Base-by-base conservation (phyloP, 805 yeast species). In the Lachancea mirantina region DNA sequence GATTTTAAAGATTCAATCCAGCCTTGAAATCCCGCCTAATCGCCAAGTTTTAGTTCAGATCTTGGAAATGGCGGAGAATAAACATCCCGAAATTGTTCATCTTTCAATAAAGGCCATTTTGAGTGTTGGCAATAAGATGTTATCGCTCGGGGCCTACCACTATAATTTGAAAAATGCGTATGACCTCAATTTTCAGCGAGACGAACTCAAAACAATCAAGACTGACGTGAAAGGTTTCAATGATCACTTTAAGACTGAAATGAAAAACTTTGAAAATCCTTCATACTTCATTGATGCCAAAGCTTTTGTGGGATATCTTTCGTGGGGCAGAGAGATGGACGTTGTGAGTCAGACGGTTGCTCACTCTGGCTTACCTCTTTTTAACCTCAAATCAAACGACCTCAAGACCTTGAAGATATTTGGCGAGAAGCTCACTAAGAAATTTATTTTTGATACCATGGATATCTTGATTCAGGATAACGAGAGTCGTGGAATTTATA, bases 31-130 rank as follows among this genome's bases (percentile, higher is more conserved):
- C 6, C 56, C 64, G 3, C 54, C 69, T 1, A 62, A 64, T 31
- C 47, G 55, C 3, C 61, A 60, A 1, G 62, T 69, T 1, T 43
- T 77, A 8, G 53, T 53, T 20, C 45, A 69, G 2, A 57, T 82
- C 19, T 63, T 70, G 6, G 57, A 61, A 2, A 63, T 65, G 20
- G 68, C 81, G 1, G 57, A 65, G 9, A 67, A 71, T n/a, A 73
- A 73, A 14, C 94, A 84, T 52, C 95, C 95, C 0, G 57, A 68
- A 2, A 58, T 84, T 27, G 64, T 83, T 2, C 67, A 76, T 35
- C 52, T 74, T 22, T 77, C 82, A 13, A 57, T 78, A 38, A 73
- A 71, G 32, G 79, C 85, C 13, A 50, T 81, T 19, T 63, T 78
- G 2, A 65, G 70, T n/a, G 42, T 78, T 4, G 49, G 75, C 15